Percentiles rank a stretch among this genome's conserved stretches.
These are phyloP conservation scores for Hsuehochloa calcarea DNA, from an alignment of 176 grass and related monocot species.

Conservation along the genomic window DNA sequence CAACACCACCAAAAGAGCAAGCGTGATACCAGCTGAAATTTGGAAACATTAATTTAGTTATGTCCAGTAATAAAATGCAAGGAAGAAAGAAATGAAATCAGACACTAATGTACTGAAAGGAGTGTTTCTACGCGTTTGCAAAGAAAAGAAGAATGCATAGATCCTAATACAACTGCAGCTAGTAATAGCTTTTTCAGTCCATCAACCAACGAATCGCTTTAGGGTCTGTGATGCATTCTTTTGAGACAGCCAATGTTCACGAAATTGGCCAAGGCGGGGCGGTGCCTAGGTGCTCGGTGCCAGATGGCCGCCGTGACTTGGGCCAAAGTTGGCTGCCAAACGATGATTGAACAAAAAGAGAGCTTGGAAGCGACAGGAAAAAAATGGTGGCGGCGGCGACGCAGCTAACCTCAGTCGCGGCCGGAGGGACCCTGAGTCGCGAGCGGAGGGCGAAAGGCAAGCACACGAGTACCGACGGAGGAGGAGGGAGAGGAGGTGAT, in stretches of 20 bases:
- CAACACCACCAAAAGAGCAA: slow-evolving; percentile 85
- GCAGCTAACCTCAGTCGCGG: too few species aligned
- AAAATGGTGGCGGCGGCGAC: too few species aligned
- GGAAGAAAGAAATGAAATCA: slow-evolving; percentile 14
- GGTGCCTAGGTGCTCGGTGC: too few species aligned
- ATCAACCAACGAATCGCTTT: background rate
- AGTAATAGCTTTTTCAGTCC: slow-evolving; percentile 4
- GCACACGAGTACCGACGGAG: too few species aligned
- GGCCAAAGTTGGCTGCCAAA: too few species aligned
- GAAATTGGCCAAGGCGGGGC: too few species aligned
- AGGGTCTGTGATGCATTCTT: background rate
- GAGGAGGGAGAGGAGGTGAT: too few species aligned
- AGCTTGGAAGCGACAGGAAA: too few species aligned
- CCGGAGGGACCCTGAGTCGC: too few species aligned
- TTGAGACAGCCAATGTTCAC: background rate
- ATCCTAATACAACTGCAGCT: slow-evolving; percentile 5
- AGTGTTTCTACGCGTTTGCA: background rate
- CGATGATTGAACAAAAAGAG: too few species aligned
- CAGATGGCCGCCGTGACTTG: too few species aligned
- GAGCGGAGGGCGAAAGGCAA: too few species aligned
- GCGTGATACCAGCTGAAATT: slow-evolving; percentile 80
- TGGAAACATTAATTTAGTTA: slow-evolving; percentile 23
- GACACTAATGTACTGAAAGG: slow-evolving; percentile 21
- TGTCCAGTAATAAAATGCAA: background rate
- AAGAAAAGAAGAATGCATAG: background rate